These are phyloP conservation scores for Jatropha podagrica DNA, from an alignment of 441 rosid species.

Conservation along the genomic window DNA sequence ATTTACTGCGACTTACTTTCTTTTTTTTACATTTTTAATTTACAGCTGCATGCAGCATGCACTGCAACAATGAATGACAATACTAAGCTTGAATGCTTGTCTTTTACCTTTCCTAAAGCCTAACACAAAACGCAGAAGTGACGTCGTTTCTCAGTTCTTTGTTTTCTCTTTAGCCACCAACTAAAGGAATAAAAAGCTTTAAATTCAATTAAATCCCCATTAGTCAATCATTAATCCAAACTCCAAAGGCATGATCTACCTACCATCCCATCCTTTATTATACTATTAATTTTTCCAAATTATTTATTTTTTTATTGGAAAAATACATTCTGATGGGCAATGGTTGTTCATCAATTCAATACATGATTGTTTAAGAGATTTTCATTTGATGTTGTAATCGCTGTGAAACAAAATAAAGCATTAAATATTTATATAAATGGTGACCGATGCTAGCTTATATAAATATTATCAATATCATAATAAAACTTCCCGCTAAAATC, in stretches of 20 bases:
- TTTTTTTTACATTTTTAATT: not conserved
- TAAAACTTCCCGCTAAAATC: no score
- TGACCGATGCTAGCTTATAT: no score
- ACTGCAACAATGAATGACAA: constrained; percentile 17
- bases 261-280: not conserved
- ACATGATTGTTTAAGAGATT: not conserved
- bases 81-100: not conserved
- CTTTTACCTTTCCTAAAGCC: not conserved
- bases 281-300: not conserved
- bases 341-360: not conserved
- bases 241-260: not conserved
- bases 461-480: no score
- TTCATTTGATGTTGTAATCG: no score
- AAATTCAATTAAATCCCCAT: not conserved
- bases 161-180: not conserved
- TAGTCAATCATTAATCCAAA: not conserved
- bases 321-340: not conserved
- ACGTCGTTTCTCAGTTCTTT: not conserved
- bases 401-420: no score
- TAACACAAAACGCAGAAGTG: not conserved
- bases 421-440: no score
- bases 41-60: not conserved
- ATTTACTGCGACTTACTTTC: not conserved
- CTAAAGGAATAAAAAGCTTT: not conserved
- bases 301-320: not conserved